Evolutionary conservation across 176 grass and related monocot species (phyloP).

Genomic region (Oryza meyeriana): DNA sequence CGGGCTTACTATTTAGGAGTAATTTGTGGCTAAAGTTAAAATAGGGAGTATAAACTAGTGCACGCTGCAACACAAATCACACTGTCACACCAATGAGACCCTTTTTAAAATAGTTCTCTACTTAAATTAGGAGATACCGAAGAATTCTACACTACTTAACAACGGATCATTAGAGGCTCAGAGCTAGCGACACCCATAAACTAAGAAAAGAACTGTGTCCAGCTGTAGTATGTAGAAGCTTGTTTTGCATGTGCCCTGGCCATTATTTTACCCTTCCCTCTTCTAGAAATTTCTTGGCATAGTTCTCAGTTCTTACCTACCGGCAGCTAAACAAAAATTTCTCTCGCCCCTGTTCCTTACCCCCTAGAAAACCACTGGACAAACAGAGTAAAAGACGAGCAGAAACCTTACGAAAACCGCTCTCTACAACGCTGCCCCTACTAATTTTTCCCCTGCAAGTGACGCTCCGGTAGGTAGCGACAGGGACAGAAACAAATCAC

Average conservation of each 20-base stretch:
- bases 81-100: neutral
- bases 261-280: conserved; percentile 4
- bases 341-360: neutral
- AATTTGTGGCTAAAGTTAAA: no score
- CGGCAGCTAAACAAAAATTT: neutral
- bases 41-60: neutral
- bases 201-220: neutral
- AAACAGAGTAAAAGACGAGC: neutral
- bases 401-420: neutral
- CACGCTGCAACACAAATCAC: neutral
- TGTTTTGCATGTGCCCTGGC: neutral
- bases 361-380: neutral
- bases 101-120: neutral
- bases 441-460: neutral
- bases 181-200: neutral
- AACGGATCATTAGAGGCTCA: no score
- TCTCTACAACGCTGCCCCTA: neutral
- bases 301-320: neutral
- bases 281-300: neutral
- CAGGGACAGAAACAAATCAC: neutral
- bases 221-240: neutral
- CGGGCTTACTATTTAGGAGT: no score
- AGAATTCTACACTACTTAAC: neutral
- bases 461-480: conserved; percentile 35
- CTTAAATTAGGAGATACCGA: neutral